Evolutionary conservation across 345 rosid species (phyloP), one percentile per base, ranked within the genome.

Genomic region (Hypericum androsaemum): DNA sequence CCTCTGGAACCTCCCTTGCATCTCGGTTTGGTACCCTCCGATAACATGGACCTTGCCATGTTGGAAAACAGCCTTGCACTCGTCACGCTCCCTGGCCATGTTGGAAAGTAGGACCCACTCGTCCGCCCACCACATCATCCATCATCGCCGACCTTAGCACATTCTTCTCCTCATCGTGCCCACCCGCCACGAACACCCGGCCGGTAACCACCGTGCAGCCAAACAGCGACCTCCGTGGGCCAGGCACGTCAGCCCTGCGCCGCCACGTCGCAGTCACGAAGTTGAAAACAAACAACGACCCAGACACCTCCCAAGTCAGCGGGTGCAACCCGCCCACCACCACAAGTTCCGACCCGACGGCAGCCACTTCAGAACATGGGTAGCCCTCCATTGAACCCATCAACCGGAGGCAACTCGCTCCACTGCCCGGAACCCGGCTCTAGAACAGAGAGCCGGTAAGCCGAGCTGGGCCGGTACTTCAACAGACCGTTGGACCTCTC

Each of bases 31-130:
- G 53, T 90, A 90, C 1, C 98, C 98, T 7, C n/a, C n/a, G n/a
- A n/a, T n/a, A n/a, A n/a, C n/a, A n/a, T n/a, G n/a, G n/a, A n/a
- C n/a, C n/a, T n/a, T n/a, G n/a, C n/a, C n/a, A n/a, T n/a, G n/a
- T n/a, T n/a, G n/a, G n/a, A n/a, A n/a, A n/a, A n/a, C n/a, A 79
- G 66, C 95, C 88, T 14, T 67, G 62, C 98, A 87, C 52, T 87
- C 98, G 35, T 84, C 96, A 7, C 98, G 80, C 53, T 81, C 80
- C 13, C 51, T 68, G 12, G 68, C 67, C 98, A 90, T 82, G 71
- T 84, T 79, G 7, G 96, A 89, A 47, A 87, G 36, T 0, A 43
- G 12, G 13, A 37, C 3, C 96, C 98, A 90, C 66, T 16, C 64
- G 37, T 90, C 66, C 16, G n/a, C 39, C 70, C 0, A 38, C 75